These are phyloP conservation scores for Ustilago bromivora DNA, from an alignment of 1,284 basidiomycete genomes.

Conservation along the genomic window DNA sequence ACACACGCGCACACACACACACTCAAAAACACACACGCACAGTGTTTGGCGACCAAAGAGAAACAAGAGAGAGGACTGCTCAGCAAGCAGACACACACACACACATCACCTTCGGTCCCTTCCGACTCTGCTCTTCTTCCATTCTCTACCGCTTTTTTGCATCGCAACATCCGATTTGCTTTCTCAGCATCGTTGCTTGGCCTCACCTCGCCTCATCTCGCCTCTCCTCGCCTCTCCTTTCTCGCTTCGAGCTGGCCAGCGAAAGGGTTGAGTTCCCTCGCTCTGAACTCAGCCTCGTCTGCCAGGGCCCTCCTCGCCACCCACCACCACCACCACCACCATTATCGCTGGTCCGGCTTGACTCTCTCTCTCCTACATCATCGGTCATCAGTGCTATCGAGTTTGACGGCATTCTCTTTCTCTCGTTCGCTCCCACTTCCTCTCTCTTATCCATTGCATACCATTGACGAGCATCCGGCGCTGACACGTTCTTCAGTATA, in stretches of 20 bases:
- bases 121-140: slow-evolving; percentile 9
- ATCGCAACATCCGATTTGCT: neutral
- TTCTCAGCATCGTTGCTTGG: neutral
- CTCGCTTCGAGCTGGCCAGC: neutral
- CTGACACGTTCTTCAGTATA: slow-evolving; percentile 1
- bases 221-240: neutral
- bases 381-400: neutral
- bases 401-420: neutral
- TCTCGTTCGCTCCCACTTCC: neutral
- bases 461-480: neutral
- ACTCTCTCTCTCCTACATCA: neutral
- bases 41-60: neutral
- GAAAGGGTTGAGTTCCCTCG: neutral
- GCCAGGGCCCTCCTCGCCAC: neutral
- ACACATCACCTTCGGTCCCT: slow-evolving; percentile 1
- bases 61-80: neutral
- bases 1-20: neutral
- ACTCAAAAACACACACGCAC: neutral
- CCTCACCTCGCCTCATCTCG: neutral
- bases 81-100: neutral
- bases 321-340: neutral
- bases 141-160: neutral
- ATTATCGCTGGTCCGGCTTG: neutral
- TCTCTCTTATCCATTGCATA: neutral
- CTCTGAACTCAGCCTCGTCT: slow-evolving; percentile 5